Conservation (phyloP, 2,329 filamentous ascomycete genomes). For the Phialocephala subalpina region DNA sequence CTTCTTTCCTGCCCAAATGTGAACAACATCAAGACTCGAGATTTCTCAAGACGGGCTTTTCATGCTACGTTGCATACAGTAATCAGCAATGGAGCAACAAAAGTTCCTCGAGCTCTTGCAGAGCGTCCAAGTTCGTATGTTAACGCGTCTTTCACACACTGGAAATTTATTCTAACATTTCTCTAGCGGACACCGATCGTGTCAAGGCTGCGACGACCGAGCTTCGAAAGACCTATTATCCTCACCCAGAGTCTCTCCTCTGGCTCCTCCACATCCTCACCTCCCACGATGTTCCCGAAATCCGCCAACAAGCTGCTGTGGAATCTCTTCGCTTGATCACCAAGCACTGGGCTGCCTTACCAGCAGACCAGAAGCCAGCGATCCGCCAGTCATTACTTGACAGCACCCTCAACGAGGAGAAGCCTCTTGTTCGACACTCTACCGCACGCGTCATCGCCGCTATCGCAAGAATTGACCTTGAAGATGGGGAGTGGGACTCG, state of each 20-base stretch:
- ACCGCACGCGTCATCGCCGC: conserved; percentile 87
- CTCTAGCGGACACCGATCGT: conserved; percentile 82
- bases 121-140: conserved; percentile 86
- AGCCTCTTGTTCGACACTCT: conserved; percentile 81
- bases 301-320: conserved; percentile 89
- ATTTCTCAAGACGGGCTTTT: conserved; percentile 1
- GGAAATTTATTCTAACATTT: conserved; percentile 32
- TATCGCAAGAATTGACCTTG: conserved; percentile 86
- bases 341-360: conserved; percentile 85
- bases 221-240: conserved; percentile 94
- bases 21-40: conserved; percentile 7
- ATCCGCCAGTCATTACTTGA: conserved; percentile 86
- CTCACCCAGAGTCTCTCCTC: conserved; percentile 81
- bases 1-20: not conserved
- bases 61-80: conserved; percentile 14
- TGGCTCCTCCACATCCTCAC: conserved; percentile 89
- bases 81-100: conserved; percentile 74
- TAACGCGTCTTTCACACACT: conserved; percentile 13
- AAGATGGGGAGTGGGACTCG: conserved; percentile 85
- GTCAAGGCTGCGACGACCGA: conserved; percentile 90
- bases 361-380: conserved; percentile 78
- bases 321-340: conserved; percentile 83
- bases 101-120: conserved; percentile 87
- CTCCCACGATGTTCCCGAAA: conserved; percentile 68
- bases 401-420: conserved; percentile 81